phyloP scores from a whole-genome alignment of 1,284 basidiomycete genomes.

The Athelia sp. region DNA sequence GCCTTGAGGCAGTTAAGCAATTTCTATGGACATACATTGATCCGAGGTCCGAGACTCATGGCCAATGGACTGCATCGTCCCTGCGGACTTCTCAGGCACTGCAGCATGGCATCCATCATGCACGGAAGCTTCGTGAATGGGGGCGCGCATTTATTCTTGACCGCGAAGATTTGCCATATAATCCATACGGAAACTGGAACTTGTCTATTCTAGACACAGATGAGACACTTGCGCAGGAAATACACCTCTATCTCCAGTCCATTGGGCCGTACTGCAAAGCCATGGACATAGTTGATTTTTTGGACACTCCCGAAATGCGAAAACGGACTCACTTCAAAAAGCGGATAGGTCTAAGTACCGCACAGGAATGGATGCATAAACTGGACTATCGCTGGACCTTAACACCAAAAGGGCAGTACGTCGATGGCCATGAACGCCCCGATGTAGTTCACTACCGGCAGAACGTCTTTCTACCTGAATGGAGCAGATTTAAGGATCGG shows the following conservation, averaged over 20 bases:
- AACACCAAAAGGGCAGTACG: conserved; percentile 18
- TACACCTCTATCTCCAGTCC: conserved; percentile 20
- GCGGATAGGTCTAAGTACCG: conserved; percentile 14
- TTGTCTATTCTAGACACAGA: conserved; percentile 19
- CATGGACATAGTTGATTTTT: conserved; percentile 19
- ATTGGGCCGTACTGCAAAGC: conserved; percentile 20
- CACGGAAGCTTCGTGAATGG: conserved; percentile 13
- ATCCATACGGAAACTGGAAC: conserved; percentile 11
- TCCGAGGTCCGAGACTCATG: background rate
- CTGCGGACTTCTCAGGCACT: background rate
- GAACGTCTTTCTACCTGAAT: conserved; percentile 16
- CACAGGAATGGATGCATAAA: conserved; percentile 18
- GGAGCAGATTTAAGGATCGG: conserved; percentile 8
- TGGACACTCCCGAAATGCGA: conserved; percentile 14
- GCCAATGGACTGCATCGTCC: background rate
- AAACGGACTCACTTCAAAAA: conserved; percentile 12
- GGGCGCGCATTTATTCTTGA: conserved; percentile 13
- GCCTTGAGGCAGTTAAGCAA: background rate
- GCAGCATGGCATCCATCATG: background rate
- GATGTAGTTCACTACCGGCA: conserved; percentile 12
- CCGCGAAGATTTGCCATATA: conserved; percentile 11
- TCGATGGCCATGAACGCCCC: conserved; percentile 22
- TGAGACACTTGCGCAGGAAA: conserved; percentile 21
- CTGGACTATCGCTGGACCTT: conserved; percentile 19
- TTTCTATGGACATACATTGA: background rate